phyloP scores from a whole-genome alignment of 192 early-diverging fungal species.

The Spizellomyces punctatus region DNA sequence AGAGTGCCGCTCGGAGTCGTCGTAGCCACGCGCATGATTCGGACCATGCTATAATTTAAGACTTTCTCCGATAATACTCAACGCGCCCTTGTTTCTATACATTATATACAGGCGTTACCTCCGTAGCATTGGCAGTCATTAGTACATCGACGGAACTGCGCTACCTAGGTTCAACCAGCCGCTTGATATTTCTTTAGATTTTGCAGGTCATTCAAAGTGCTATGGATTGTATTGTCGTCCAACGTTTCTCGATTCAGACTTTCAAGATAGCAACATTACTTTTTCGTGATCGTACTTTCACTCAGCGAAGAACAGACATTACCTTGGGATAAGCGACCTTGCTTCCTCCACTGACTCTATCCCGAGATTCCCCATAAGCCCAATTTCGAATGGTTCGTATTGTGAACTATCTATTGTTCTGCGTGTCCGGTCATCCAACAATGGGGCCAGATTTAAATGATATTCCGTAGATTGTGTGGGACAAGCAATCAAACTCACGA shows the following conservation, averaged over 20 bases:
- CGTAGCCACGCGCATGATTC: slow-evolving; percentile 56
- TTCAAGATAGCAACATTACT: neutral
- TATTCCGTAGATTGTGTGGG: no score
- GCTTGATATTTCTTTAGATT: slow-evolving; percentile 72
- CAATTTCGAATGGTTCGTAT: slow-evolving; percentile 81
- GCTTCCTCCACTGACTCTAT: slow-evolving; percentile 92
- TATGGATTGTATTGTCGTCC: slow-evolving; percentile 73
- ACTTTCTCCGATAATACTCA: neutral
- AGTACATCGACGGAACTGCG: no score
- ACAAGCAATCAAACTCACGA: slow-evolving; percentile 41
- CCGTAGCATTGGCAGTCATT: no score
- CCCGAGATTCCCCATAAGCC: slow-evolving; percentile 88
- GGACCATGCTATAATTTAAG: slow-evolving; percentile 59
- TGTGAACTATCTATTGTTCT: slow-evolving; percentile 16
- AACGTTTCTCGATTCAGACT: slow-evolving; percentile 33
- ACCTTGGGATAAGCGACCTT: slow-evolving; percentile 88
- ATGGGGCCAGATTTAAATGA: no score
- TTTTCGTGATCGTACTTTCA: neutral
- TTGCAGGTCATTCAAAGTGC: slow-evolving; percentile 77
- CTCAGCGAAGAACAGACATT: neutral
- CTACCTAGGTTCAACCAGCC: slow-evolving; percentile 2
- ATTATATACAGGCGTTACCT: no score
- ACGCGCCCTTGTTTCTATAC: no score
- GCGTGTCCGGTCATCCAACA: no score
- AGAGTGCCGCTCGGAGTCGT: slow-evolving; percentile 56